A percentile compares a stretch with the other conserved stretches of the same genome.
These are phyloP conservation scores for Millerozyma miso DNA, from an alignment of 805 yeast genomes.

Conservation along the genomic window DNA sequence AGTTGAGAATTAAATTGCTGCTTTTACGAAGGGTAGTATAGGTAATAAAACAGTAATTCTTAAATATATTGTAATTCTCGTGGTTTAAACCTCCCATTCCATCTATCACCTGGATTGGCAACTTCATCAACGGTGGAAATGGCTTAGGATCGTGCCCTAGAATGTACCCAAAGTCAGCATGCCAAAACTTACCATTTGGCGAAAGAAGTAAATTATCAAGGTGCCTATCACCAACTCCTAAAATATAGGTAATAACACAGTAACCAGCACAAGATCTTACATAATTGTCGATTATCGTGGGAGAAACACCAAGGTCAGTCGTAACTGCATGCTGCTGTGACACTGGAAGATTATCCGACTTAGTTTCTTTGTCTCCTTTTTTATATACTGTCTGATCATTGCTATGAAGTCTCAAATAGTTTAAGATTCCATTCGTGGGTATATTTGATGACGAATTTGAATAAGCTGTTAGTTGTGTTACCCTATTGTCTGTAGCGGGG, in stretches of 20 bases:
- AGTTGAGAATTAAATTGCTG: slow-evolving; percentile 81
- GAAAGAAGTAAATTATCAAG: slow-evolving; percentile 81
- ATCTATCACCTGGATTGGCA: slow-evolving; percentile 94
- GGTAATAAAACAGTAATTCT: slow-evolving; percentile 91
- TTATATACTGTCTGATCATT: slow-evolving; percentile 24
- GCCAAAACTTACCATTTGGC: slow-evolving; percentile 85
- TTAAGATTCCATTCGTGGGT: slow-evolving; percentile 65
- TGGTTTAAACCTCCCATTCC: slow-evolving; percentile 95
- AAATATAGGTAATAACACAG: slow-evolving; percentile 88
- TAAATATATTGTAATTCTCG: slow-evolving; percentile 78
- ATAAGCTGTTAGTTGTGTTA: slow-evolving; percentile 4
- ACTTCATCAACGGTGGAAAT: slow-evolving; percentile 96
- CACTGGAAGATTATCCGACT: slow-evolving; percentile 1
- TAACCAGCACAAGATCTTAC: slow-evolving; percentile 96
- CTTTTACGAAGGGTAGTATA: slow-evolving; percentile 86
- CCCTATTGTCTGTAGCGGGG: slow-evolving; percentile 9
- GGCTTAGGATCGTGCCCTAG: slow-evolving; percentile 98
- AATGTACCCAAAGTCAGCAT: slow-evolving; percentile 96
- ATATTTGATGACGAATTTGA: slow-evolving; percentile 3
- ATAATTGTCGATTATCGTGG: slow-evolving; percentile 85
- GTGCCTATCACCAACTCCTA: slow-evolving; percentile 98
- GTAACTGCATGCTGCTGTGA: slow-evolving; percentile 28
- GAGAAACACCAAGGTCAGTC: slow-evolving; percentile 45
- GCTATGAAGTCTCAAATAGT: slow-evolving; percentile 61
- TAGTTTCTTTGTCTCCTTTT: slow-evolving; percentile 6